phyloP scores from a whole-genome alignment of 768 basidiomycete genomes.

The Piloderma croceum region DNA sequence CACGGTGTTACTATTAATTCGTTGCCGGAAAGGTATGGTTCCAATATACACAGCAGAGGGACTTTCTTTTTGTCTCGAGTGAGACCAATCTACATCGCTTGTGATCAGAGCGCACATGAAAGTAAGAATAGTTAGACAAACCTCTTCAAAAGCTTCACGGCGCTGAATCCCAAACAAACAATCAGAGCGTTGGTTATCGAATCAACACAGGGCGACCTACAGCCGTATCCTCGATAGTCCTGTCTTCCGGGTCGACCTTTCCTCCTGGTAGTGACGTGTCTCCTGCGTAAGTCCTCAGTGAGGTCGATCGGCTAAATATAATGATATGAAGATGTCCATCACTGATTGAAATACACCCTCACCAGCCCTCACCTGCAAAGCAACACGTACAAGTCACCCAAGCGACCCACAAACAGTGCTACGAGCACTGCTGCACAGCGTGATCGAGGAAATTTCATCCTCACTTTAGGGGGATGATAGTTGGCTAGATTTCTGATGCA shows the following conservation, averaged over 20 bases:
- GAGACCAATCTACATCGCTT: conserved; percentile 66
- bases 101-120: neutral
- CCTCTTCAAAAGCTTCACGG: conserved; percentile 89
- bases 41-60: conserved; percentile 70
- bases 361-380: conserved; percentile 61
- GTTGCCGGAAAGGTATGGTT: conserved; percentile 72
- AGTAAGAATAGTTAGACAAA: conserved; percentile 22
- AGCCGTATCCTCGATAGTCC: conserved; percentile 71
- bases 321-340: neutral
- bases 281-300: conserved; percentile 72
- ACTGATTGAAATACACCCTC: neutral
- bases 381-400: conserved; percentile 80
- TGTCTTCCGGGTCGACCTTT: conserved; percentile 65
- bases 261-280: conserved; percentile 90
- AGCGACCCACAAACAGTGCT: conserved; percentile 77
- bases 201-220: conserved; percentile 38
- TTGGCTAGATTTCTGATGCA: conserved; percentile 51
- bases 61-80: conserved; percentile 64
- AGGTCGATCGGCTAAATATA: conserved; percentile 59
- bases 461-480: conserved; percentile 40
- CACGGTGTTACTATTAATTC: conserved; percentile 80
- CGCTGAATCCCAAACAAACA: conserved; percentile 46
- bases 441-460: conserved; percentile 47
- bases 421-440: conserved; percentile 74
- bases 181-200: neutral